These are phyloP conservation scores for Stylonectria norvegica DNA, from an alignment of 2,329 filamentous ascomycete species.

Conservation along the genomic window DNA sequence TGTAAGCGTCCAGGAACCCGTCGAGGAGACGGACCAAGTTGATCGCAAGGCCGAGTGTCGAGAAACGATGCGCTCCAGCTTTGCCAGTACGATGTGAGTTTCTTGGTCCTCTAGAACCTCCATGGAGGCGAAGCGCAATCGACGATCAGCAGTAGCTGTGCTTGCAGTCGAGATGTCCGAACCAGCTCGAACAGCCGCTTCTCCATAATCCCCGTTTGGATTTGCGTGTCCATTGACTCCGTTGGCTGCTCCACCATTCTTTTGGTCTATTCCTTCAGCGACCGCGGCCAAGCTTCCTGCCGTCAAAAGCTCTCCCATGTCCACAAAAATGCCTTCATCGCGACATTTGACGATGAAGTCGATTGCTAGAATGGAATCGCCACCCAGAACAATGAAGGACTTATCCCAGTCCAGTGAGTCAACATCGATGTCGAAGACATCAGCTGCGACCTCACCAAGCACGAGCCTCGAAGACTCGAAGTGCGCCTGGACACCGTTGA, in stretches of 20 bases:
- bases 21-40: background rate
- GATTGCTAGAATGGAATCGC: slow-evolving; percentile 4
- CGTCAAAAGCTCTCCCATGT: background rate
- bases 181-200: background rate
- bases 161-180: background rate
- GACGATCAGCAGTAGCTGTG: background rate
- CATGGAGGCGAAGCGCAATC: background rate
- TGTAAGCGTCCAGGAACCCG: background rate
- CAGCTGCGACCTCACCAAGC: background rate
- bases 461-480: background rate
- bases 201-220: background rate
- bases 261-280: background rate
- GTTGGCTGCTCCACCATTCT: background rate
- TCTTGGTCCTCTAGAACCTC: background rate
- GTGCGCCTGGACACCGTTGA: background rate
- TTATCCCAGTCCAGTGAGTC: slow-evolving; percentile 1
- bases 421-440: slow-evolving; percentile 1
- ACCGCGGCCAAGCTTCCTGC: background rate
- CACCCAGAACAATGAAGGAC: slow-evolving; percentile 2
- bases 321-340: background rate
- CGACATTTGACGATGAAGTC: slow-evolving; percentile 3
- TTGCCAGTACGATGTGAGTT: background rate
- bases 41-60: background rate
- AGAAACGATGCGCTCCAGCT: background rate
- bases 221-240: background rate